Evolutionary conservation across 1,139 yeast genomes (phyloP).

Genomic region (Diutina rugosa): DNA sequence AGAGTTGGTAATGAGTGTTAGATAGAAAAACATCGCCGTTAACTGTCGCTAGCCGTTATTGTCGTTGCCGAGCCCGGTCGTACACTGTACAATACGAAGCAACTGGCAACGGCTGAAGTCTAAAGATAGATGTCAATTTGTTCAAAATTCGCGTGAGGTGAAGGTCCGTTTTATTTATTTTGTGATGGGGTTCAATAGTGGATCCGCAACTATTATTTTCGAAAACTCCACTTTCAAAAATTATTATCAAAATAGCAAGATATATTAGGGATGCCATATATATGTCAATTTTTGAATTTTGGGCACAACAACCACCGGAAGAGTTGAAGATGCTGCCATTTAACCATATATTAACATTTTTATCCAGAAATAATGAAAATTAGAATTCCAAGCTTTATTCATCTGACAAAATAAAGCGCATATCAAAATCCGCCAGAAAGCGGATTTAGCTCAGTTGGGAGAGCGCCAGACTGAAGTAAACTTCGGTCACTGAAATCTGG

Average conservation of each 20-base stretch:
- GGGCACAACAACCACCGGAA: too few species aligned
- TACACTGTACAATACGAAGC: background rate
- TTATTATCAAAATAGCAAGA: too few species aligned
- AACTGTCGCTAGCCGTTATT: background rate
- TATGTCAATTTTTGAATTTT: too few species aligned
- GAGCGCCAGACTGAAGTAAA: slow-evolving; percentile 2
- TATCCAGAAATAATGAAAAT: too few species aligned
- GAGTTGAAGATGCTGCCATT: too few species aligned
- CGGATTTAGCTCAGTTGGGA: slow-evolving; percentile 2
- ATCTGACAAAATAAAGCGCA: background rate
- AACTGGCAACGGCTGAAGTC: background rate
- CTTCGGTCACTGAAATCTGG: slow-evolving; percentile 1
- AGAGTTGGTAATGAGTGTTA: background rate
- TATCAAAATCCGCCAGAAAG: background rate
- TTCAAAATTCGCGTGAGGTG: background rate
- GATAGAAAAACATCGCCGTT: background rate
- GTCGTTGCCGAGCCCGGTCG: background rate
- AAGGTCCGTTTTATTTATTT: too few species aligned
- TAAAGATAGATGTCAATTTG: background rate
- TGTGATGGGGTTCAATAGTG: too few species aligned
- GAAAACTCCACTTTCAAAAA: too few species aligned
- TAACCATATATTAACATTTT: too few species aligned
- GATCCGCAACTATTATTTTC: too few species aligned
- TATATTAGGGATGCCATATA: too few species aligned
- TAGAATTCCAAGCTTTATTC: too few species aligned